A percentile compares a stretch with the other conserved stretches of the same genome.
phyloP scores from a whole-genome alignment of 495 filamentous ascomycete genomes.

The Melanomma pulvis-pyrius region DNA sequence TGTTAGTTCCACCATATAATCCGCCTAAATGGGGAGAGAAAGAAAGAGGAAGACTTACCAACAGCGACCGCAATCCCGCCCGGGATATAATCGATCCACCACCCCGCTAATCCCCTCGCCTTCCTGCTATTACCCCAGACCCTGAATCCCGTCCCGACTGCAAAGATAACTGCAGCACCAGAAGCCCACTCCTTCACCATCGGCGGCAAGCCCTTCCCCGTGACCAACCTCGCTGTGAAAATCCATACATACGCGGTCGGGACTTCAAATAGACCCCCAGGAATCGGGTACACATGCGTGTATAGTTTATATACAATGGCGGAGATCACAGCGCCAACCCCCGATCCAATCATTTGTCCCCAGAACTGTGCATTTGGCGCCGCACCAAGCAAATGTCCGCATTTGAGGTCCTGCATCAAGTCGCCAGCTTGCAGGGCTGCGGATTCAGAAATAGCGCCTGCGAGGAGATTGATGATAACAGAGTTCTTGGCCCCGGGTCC shows the following conservation, averaged over 20 bases:
- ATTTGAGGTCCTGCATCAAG: conserved; percentile 98
- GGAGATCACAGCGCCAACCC: conserved; percentile 84
- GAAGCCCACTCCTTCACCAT: conserved; percentile 79
- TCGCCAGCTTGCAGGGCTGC: conserved; percentile 95
- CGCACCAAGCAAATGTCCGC: conserved; percentile 88
- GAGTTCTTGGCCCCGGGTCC: conserved; percentile 69
- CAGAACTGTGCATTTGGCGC: conserved; percentile 94
- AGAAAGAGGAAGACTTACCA: conserved; percentile 49
- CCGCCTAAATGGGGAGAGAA: background rate
- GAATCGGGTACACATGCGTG: conserved; percentile 83
- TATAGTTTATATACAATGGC: conserved; percentile 91
- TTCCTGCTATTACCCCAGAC: conserved; percentile 53
- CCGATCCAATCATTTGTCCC: conserved; percentile 88
- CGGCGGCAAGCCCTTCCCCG: conserved; percentile 80
- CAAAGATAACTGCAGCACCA: conserved; percentile 70
- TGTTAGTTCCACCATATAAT: background rate
- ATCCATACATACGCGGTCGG: conserved; percentile 97
- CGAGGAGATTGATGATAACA: conserved; percentile 89
- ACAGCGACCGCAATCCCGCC: conserved; percentile 96
- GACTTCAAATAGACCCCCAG: conserved; percentile 86
- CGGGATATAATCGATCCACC: conserved; percentile 67
- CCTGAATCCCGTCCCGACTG: conserved; percentile 67
- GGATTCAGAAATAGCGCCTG: conserved; percentile 84
- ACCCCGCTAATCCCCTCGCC: conserved; percentile 51
- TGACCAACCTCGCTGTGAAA: conserved; percentile 93